Evolutionary conservation across 192 early-diverging fungal species (phyloP).

Genomic region (Rhizophagus clarus): DNA sequence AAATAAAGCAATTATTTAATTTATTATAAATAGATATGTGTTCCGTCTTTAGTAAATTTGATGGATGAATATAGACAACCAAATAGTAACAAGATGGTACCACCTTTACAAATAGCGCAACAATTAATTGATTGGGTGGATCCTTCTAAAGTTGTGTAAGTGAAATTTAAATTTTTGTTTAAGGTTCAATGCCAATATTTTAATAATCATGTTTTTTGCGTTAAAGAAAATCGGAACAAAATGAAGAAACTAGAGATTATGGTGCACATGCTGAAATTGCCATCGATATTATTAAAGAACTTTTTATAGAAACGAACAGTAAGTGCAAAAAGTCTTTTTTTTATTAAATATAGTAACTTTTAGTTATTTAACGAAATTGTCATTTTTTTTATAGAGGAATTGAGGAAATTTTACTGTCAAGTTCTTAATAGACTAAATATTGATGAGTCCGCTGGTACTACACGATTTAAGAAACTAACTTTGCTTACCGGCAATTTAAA

Average conservation of each 20-base stretch:
- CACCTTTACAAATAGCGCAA: slow-evolving; percentile 65
- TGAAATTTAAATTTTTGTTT: not conserved
- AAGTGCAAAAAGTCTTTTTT: slow-evolving; percentile 33
- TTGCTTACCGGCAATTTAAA: not conserved
- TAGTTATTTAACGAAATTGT: not conserved
- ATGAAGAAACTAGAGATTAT: slow-evolving; percentile 41
- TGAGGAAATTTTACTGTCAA: slow-evolving; percentile 65
- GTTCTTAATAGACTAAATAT: slow-evolving; percentile 61
- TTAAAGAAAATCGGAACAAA: slow-evolving; percentile 39
- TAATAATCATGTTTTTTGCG: not conserved
- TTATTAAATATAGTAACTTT: not conserved
- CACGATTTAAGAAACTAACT: not conserved
- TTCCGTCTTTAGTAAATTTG: slow-evolving; percentile 43
- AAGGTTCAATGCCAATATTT: not conserved
- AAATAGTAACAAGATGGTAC: slow-evolving; percentile 51
- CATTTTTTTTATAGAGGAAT: slow-evolving; percentile 35
- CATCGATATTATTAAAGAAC: slow-evolving; percentile 63
- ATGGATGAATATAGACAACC: slow-evolving; percentile 35
- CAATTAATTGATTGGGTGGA: slow-evolving; percentile 82
- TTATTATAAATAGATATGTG: slow-evolving; percentile 35
- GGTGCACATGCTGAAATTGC: slow-evolving; percentile 62
- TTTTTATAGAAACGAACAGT: slow-evolving; percentile 45
- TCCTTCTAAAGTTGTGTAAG: slow-evolving; percentile 67
- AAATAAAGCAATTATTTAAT: not conserved
- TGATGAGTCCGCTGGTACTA: slow-evolving; percentile 36